These are phyloP conservation scores for Yamadazyma siamensis DNA, from an alignment of 1,139 yeast genomes.

Conservation along the genomic window DNA sequence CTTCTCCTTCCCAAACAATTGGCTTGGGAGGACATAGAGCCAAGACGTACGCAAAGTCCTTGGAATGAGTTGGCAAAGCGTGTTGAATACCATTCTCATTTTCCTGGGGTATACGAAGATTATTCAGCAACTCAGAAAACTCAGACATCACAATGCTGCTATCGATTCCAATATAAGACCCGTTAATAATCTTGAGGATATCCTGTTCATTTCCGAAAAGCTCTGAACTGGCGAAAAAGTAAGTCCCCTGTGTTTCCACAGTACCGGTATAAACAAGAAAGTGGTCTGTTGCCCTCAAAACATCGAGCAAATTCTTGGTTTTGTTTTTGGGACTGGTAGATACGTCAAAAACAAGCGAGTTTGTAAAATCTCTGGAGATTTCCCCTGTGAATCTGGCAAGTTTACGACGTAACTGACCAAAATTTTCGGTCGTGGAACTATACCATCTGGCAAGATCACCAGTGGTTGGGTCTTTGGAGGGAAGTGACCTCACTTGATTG, in stretches of 20 bases:
- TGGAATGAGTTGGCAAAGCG: conserved; percentile 21
- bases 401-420: conserved; percentile 82
- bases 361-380: conserved; percentile 69
- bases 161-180: conserved; percentile 41
- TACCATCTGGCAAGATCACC: conserved; percentile 77
- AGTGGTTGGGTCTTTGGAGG: conserved; percentile 41
- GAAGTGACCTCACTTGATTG: conserved; percentile 68
- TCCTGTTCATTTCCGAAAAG: conserved; percentile 44
- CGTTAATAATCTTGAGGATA: conserved; percentile 41
- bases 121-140: conserved; percentile 30
- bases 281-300: conserved; percentile 64
- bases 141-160: conserved; percentile 23
- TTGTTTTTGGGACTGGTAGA: conserved; percentile 46
- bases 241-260: conserved; percentile 71
- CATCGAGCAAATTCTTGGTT: conserved; percentile 52
- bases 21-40: conserved; percentile 82
- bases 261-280: conserved; percentile 75
- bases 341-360: conserved; percentile 67
- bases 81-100: conserved; percentile 14
- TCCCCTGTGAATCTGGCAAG: conserved; percentile 73
- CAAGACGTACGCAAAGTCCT: conserved; percentile 59
- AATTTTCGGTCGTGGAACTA: conserved; percentile 76
- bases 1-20: conserved; percentile 86
- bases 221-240: conserved; percentile 66
- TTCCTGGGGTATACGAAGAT: conserved; percentile 17